phyloP scores from a whole-genome alignment of 805 yeast species.

The Saturnispora gosingensis region DNA sequence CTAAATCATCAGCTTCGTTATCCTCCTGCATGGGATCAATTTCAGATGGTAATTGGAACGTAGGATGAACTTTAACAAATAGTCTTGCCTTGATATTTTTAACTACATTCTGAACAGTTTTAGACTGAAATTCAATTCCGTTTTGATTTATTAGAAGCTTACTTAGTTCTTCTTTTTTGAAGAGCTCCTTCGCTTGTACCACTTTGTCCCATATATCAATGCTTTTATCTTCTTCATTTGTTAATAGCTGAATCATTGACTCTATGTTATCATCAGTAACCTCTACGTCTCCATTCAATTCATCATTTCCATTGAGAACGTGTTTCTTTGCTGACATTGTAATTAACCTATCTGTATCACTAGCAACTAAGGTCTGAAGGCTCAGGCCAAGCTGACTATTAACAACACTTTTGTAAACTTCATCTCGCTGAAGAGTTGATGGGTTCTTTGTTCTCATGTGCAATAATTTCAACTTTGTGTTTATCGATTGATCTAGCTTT shows the following conservation, averaged over 20 bases:
- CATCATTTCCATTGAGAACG: background rate
- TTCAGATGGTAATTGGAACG: conserved; percentile 46
- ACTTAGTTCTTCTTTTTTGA: background rate
- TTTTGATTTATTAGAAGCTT: conserved; percentile 1
- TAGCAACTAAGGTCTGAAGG: background rate
- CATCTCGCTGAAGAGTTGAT: background rate
- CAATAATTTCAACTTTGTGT: background rate
- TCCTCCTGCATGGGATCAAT: conserved; percentile 21
- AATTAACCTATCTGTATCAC: background rate
- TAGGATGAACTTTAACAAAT: conserved; percentile 49
- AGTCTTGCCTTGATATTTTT: conserved; percentile 11
- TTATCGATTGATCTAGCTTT: background rate
- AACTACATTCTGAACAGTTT: background rate
- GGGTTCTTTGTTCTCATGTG: background rate
- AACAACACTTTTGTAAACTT: background rate
- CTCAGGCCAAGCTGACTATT: background rate
- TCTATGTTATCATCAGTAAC: conserved; percentile 4
- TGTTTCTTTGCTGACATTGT: conserved; percentile 5
- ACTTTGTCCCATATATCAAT: background rate
- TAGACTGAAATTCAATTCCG: conserved; percentile 4
- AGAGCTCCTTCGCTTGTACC: background rate
- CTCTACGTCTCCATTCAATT: background rate
- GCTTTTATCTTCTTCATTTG: background rate
- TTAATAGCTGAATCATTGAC: background rate
- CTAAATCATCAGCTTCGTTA: conserved; percentile 41